phyloP scores from a whole-genome alignment of 2,329 filamentous ascomycete species.

The Neodidymelliopsis sp. region DNA sequence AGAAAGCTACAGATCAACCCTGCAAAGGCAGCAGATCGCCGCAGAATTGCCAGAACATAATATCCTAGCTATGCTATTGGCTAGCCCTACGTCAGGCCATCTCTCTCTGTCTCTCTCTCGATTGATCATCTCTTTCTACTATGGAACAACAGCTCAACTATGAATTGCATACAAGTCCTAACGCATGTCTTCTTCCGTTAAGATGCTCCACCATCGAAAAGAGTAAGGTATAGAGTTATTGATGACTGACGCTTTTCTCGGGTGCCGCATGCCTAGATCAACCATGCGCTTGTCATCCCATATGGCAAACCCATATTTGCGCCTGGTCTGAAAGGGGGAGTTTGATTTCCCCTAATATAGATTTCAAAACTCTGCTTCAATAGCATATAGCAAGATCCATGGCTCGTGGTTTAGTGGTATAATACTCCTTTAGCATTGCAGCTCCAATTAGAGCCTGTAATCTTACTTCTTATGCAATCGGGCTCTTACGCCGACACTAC shows the following conservation, averaged over 20 bases:
- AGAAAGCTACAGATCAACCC: no score
- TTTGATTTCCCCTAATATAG: no score
- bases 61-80: constrained; percentile 3
- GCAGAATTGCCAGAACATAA: not conserved
- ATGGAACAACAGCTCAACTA: not conserved
- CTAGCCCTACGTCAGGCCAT: not conserved
- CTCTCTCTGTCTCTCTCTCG: not conserved
- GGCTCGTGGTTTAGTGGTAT: no score
- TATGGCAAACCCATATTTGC: constrained; percentile 18
- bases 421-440: no score
- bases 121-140: not conserved
- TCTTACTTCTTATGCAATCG: no score
- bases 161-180: constrained; percentile 3
- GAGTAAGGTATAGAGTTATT: constrained; percentile 6
- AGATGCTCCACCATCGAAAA: constrained; percentile 12
- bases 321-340: constrained; percentile 11
- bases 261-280: constrained; percentile 16
- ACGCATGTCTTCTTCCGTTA: constrained; percentile 8
- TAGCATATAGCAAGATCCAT: no score
- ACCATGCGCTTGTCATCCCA: constrained; percentile 20
- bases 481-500: no score
- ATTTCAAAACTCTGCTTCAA: no score
- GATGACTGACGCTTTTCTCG: not conserved
- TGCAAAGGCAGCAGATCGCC: no score
- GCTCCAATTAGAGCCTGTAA: no score